Percentiles rank a stretch among this genome's conserved stretches.
Evolutionary conservation across 768 basidiomycete genomes (phyloP).

Genomic region (Kwoniella botswanensis): DNA sequence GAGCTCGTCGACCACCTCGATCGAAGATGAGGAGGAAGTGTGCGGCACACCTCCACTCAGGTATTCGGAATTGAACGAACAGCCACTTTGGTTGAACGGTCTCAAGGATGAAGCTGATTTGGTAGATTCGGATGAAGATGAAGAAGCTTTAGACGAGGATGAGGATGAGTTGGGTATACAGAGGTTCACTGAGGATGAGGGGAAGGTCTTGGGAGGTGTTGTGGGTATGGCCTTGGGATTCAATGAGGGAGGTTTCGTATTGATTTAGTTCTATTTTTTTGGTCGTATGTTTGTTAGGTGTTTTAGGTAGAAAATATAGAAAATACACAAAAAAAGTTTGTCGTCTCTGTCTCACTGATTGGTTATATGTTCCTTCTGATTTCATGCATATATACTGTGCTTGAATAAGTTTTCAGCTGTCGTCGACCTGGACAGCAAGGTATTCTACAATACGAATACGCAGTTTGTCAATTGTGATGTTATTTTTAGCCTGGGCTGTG

Average conservation of each 20-base stretch:
- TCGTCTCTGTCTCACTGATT: too few relatives aligned
- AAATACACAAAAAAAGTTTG: not conserved
- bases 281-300: not conserved
- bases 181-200: conserved; percentile 5
- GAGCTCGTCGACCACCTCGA: conserved; percentile 12
- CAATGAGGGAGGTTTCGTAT: not conserved
- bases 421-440: too few relatives aligned
- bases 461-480: too few relatives aligned
- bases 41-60: conserved; percentile 36
- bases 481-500: too few relatives aligned
- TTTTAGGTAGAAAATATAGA: not conserved
- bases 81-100: conserved; percentile 12
- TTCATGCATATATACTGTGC: too few relatives aligned
- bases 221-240: conserved; percentile 6
- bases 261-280: not conserved
- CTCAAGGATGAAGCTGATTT: conserved; percentile 21
- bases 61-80: conserved; percentile 14
- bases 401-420: too few relatives aligned
- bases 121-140: conserved; percentile 5
- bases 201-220: conserved; percentile 1
- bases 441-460: too few relatives aligned
- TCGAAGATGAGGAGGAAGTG: conserved; percentile 21
- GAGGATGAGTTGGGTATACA: conserved; percentile 15
- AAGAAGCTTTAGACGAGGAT: not conserved
- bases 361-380: too few relatives aligned